These are phyloP conservation scores for Arachis stenosperma DNA, from an alignment of 306 rosid genomes.

Conservation along the genomic window DNA sequence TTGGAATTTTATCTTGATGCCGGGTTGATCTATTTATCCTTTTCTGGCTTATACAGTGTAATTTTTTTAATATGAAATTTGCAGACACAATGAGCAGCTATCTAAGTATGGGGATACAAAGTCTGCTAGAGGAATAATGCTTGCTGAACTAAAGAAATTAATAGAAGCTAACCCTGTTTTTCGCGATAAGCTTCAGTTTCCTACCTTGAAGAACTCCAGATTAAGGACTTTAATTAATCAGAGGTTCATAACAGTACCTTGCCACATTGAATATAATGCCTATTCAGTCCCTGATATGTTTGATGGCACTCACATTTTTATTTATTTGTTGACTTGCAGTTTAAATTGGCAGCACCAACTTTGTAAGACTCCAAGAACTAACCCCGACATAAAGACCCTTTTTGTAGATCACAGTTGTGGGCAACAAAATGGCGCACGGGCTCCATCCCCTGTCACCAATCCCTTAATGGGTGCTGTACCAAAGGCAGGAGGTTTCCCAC, in stretches of 20 bases:
- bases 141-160: constrained; percentile 91
- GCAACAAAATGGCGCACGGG: constrained; percentile 99
- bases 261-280: constrained; percentile 11
- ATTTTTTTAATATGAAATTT: constrained; percentile 32
- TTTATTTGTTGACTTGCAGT: constrained; percentile 58
- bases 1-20: constrained; percentile 24
- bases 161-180: constrained; percentile 98
- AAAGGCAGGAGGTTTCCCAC: constrained; percentile 91
- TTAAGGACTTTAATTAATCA: constrained; percentile 95
- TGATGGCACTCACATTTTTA: constrained; percentile 29
- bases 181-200: constrained; percentile 98
- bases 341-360: constrained; percentile 99
- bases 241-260: constrained; percentile 60
- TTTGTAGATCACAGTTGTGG: constrained; percentile 98
- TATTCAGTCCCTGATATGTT: constrained; percentile 22
- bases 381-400: constrained; percentile 98
- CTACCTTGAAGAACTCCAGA: constrained; percentile 92
- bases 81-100: constrained; percentile 97
- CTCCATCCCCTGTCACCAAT: constrained; percentile 99
- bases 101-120: constrained; percentile 98
- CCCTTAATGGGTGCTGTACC: constrained; percentile 93
- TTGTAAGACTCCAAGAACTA: constrained; percentile 96
- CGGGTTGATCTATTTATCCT: neutral
- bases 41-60: neutral
- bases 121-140: constrained; percentile 98